Conservation (phyloP, 2,329 filamentous ascomycete species). For the Pseudogymnoascus pannorum region DNA sequence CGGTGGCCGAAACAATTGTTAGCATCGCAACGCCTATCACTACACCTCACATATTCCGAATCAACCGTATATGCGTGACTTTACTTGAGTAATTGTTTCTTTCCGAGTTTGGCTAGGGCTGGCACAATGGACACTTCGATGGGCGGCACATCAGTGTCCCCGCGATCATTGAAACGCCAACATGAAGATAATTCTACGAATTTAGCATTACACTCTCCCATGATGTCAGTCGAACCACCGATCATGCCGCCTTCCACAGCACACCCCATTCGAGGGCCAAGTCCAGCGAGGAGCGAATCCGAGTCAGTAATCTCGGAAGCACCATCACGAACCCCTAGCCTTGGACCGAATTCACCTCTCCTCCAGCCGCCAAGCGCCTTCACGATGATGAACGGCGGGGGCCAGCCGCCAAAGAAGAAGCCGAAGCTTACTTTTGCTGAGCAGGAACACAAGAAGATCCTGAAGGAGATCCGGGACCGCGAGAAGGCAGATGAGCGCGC, state of each 20-base stretch:
- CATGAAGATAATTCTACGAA: neutral
- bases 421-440: slow-evolving; percentile 8
- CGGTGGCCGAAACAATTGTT: slow-evolving; percentile 1
- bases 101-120: neutral
- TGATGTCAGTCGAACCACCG: neutral
- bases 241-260: neutral
- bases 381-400: neutral
- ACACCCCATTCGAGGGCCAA: neutral
- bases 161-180: neutral
- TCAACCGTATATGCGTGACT: neutral
- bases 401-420: slow-evolving; percentile 2
- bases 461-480: slow-evolving; percentile 17
- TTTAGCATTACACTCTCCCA: neutral
- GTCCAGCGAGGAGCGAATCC: neutral
- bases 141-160: neutral
- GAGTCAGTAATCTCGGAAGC: neutral
- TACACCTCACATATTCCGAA: neutral
- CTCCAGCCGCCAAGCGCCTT: neutral
- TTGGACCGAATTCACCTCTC: neutral
- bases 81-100: neutral
- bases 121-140: neutral
- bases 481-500: slow-evolving; percentile 33
- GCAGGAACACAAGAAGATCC: slow-evolving; percentile 29
- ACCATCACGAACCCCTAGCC: neutral
- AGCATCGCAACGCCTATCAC: neutral